Percentiles rank a stretch among this genome's conserved stretches.
Evolutionary conservation across 768 basidiomycete species (phyloP).

Genomic region (Kwoniella mangroviensis): DNA sequence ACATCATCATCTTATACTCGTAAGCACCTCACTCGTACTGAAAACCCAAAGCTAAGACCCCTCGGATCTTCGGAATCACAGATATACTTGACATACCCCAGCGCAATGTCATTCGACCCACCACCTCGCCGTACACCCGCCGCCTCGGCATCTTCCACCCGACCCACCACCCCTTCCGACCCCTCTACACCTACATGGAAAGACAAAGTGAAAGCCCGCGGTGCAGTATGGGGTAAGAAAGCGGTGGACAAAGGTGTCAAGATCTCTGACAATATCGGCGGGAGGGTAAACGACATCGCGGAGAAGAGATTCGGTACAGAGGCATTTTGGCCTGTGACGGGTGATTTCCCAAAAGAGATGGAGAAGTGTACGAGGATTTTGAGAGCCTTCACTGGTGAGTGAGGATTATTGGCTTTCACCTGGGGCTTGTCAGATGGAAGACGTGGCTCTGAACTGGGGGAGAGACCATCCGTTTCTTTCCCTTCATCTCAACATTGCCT

Average conservation of each 20-base stretch:
- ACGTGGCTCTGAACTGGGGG: too few species aligned
- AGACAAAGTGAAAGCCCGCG: conserved; percentile 39
- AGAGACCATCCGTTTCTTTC: too few species aligned
- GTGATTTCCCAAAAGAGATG: conserved; percentile 56
- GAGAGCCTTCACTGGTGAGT: conserved; percentile 56
- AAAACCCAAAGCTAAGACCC: too few species aligned
- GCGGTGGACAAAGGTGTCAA: conserved; percentile 51
- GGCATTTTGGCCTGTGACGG: conserved; percentile 56
- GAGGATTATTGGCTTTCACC: background rate
- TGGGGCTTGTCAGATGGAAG: background rate
- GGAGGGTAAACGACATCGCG: conserved; percentile 50
- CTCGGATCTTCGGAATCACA: fast-evolving
- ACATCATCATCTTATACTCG: too few species aligned
- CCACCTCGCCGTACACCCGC: conserved; percentile 22
- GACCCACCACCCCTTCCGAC: conserved; percentile 5
- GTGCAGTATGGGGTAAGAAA: conserved; percentile 44
- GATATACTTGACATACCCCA: background rate
- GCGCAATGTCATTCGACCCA: conserved; percentile 18
- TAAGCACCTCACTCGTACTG: too few species aligned
- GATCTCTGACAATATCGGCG: conserved; percentile 51
- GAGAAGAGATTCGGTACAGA: conserved; percentile 57
- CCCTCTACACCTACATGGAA: conserved; percentile 30
- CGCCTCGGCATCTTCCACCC: conserved; percentile 8
- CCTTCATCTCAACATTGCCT: too few species aligned
- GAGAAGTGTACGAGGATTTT: conserved; percentile 56